Conservation (phyloP, 345 rosid species). For the Salix suchowensis region DNA sequence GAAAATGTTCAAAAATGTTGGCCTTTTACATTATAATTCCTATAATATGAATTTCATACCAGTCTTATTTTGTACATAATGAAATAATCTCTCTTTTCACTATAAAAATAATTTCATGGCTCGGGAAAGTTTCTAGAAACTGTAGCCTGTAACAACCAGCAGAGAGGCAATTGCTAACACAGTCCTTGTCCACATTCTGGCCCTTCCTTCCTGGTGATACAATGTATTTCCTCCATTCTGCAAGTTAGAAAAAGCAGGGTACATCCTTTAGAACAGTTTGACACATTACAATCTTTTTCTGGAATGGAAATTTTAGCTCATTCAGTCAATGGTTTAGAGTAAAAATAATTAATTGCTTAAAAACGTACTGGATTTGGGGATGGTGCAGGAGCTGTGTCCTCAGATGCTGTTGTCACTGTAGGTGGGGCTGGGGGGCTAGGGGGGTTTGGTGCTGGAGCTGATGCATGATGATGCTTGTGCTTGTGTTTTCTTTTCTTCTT, state of each 20-base stretch:
- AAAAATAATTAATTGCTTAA: neutral
- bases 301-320: constrained; percentile 1
- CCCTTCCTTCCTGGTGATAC: constrained; percentile 39
- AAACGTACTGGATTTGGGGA: constrained; percentile 47
- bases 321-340: neutral
- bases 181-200: constrained; percentile 42
- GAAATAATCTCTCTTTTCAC: constrained; percentile 21
- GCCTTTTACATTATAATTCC: constrained; percentile 20
- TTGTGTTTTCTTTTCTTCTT: constrained; percentile 22
- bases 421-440: constrained; percentile 91
- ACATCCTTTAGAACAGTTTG: constrained; percentile 7
- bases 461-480: constrained; percentile 25
- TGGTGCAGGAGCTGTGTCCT: constrained; percentile 76
- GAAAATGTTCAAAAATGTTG: constrained; percentile 21
- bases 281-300: neutral
- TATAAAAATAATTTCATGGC: constrained; percentile 9
- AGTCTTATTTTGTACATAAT: constrained; percentile 22
- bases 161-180: constrained; percentile 46
- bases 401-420: constrained; percentile 38
- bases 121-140: constrained; percentile 28
- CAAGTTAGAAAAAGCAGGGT: constrained; percentile 14
- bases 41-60: constrained; percentile 20
- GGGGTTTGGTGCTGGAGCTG: constrained; percentile 25
- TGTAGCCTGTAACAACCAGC: constrained; percentile 41
- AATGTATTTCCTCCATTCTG: constrained; percentile 61